A percentile compares a stretch with the other conserved stretches of the same genome.
These are phyloP conservation scores for Mrakia blollopis DNA, from an alignment of 768 basidiomycete species.

Conservation along the genomic window DNA sequence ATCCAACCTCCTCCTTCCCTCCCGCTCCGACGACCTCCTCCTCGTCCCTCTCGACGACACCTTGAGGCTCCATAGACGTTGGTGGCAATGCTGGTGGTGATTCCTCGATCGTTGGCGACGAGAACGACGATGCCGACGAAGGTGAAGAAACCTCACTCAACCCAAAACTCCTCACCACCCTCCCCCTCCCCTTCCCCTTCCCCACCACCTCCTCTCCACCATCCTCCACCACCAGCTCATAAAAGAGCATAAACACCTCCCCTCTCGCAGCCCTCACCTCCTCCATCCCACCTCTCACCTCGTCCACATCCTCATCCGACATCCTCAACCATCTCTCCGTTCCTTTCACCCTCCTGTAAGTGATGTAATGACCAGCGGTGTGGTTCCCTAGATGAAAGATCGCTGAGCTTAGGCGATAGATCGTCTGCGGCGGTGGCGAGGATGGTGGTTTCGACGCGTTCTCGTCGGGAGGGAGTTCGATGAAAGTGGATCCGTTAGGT, in stretches of 20 bases:
- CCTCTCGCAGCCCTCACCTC: constrained; percentile 69
- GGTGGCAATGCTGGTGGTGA: constrained; percentile 59
- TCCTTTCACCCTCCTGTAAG: constrained; percentile 64
- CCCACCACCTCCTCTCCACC: not conserved
- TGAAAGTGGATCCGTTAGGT: constrained; percentile 50
- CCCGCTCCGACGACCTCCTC: not conserved
- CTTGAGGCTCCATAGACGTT: not conserved
- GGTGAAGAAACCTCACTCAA: constrained; percentile 67
- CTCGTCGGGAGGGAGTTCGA: not conserved
- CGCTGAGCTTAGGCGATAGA: constrained; percentile 77
- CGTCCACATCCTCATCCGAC: constrained; percentile 54
- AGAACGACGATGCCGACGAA: constrained; percentile 68
- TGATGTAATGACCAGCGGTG: constrained; percentile 90
- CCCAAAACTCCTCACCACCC: constrained; percentile 52
- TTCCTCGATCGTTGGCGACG: constrained; percentile 60
- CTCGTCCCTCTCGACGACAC: not conserved
- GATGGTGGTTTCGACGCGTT: not conserved
- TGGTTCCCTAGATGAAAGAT: constrained; percentile 89
- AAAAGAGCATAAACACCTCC: constrained; percentile 88
- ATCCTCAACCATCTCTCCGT: constrained; percentile 69
- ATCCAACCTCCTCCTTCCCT: not conserved
- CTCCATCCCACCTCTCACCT: constrained; percentile 55
- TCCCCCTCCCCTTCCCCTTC: constrained; percentile 4
- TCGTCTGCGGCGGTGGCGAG: constrained; percentile 54
- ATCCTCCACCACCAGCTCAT: constrained; percentile 61